Base-by-base conservation (phyloP, 306 rosid genomes). In the Clitoria ternatea region DNA sequence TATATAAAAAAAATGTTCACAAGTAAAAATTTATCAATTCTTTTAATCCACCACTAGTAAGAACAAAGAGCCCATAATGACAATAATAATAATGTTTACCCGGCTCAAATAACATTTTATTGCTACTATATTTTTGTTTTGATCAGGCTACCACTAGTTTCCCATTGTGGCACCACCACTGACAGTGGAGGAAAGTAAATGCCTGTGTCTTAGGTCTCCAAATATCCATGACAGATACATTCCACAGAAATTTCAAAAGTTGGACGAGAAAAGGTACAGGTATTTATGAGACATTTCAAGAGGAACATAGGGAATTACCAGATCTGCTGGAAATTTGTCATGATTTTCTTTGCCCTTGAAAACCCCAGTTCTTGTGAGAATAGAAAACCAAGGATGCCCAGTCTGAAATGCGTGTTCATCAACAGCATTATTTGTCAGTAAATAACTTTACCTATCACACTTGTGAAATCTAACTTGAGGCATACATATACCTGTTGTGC, bases 341-440 rank as follows among this genome's bases (percentile, higher is more conserved):
- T 90, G 94, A 81, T 87, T 93, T 68, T 73, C 96, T 79, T 80
- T 84, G 70, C 92, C 98, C 86, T 87, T 93, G 78, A 88, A 93
- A 74, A 88, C 96, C 14, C 98, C 98, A 0, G 94, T 90, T 82
- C 96, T 87, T 9, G 97, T 93, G 75, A 93, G 84, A 80, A 93
- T 93, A 29, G 97, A 90, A 87, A 93, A 93, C 98, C 98, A 93
- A 70, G 96, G 98, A 75, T 80, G 85, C 48, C 96, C 98, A 0
- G 88, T 84, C 98, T 93, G 87, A 81, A 81, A 69, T 40, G 48
- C 39, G 59, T 13, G 54, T 20, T 30, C 75, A 11, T 27, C 0
- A 54, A 17, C 72, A 22, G 35, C 44, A 69, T 54, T 26, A 74
- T 37, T 42, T 29, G 18, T 64, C 73, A 56, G 54, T 50, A 66